Percentiles rank a stretch among this genome's conserved stretches.
Evolutionary conservation across 192 early-diverging fungal genomes (phyloP).

Genomic region (Chytriomyces hyalinus): DNA sequence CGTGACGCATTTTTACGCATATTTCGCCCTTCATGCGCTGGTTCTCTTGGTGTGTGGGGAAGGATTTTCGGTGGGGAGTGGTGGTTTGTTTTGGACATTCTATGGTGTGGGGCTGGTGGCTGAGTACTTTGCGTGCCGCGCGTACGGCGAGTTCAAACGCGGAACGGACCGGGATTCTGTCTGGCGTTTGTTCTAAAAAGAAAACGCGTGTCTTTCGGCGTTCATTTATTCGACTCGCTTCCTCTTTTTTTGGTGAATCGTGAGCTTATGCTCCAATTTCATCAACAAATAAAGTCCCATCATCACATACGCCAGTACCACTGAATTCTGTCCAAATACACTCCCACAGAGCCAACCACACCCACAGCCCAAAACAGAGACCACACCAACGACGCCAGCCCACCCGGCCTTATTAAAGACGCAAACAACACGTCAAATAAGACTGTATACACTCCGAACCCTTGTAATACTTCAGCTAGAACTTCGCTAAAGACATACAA

Average conservation of each 20-base stretch:
- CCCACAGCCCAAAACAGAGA: constrained; percentile 18
- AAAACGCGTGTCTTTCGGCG: background rate
- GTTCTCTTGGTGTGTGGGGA: background rate
- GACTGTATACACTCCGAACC: background rate
- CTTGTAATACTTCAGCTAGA: constrained; percentile 6
- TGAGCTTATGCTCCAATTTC: too few species aligned
- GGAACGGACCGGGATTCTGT: constrained; percentile 22
- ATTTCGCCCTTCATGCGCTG: background rate
- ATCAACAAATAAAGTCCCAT: too few species aligned
- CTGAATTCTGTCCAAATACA: constrained; percentile 19
- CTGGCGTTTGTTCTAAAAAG: constrained; percentile 31
- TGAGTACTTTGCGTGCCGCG: constrained; percentile 18
- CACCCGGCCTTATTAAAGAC: constrained; percentile 17
- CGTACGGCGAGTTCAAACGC: constrained; percentile 20
- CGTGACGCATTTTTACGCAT: constrained; percentile 23
- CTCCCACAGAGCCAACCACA: constrained; percentile 17
- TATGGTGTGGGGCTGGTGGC: constrained; percentile 13
- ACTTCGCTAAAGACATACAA: constrained; percentile 51
- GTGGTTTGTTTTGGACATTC: constrained; percentile 7
- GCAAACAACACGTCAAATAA: constrained; percentile 13
- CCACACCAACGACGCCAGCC: constrained; percentile 31
- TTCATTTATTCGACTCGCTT: background rate
- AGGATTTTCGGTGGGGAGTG: background rate
- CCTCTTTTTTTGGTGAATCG: too few species aligned
- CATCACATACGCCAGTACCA: constrained; percentile 30